Evolutionary conservation across 768 basidiomycete genomes (phyloP).

Genomic region (Tricholoma hemisulphureum): DNA sequence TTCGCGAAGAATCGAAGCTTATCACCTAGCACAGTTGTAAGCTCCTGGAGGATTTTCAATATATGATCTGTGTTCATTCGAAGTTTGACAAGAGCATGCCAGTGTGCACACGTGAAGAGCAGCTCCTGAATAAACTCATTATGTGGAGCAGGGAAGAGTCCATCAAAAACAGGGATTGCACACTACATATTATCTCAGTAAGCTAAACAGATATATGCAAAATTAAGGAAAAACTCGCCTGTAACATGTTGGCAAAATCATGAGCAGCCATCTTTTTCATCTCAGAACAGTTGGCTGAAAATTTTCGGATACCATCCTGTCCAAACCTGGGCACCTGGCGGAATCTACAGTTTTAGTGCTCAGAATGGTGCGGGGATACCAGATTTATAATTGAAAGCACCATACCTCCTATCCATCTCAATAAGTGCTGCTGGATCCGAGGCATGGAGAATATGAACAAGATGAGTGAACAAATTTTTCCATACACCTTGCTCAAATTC

Average conservation of each 20-base stretch:
- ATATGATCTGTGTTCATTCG: too few relatives aligned
- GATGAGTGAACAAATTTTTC: conserved; percentile 34
- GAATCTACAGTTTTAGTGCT: neutral
- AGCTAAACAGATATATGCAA: too few relatives aligned
- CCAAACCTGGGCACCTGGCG: conserved; percentile 17
- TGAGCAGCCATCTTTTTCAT: conserved; percentile 27
- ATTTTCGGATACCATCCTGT: conserved; percentile 20
- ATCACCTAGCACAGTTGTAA: too few relatives aligned
- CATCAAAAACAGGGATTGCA: conserved; percentile 1
- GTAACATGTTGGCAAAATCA: conserved; percentile 30
- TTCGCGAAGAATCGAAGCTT: conserved; percentile 23
- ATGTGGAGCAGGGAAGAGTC: conserved; percentile 9
- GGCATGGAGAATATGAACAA: conserved; percentile 31
- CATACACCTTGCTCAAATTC: conserved; percentile 39
- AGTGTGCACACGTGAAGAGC: conserved; percentile 23
- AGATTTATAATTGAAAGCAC: too few relatives aligned
- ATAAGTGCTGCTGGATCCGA: conserved; percentile 6
- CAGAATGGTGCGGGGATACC: too few relatives aligned
- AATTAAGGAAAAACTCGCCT: conserved; percentile 14
- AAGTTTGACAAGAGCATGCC: conserved; percentile 29
- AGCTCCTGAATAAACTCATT: conserved; percentile 20
- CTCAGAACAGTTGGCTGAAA: conserved; percentile 23
- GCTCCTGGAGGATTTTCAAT: conserved; percentile 13
- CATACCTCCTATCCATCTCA: conserved; percentile 24
- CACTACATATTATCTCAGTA: too few relatives aligned